Evolutionary conservation across 2,329 filamentous ascomycete genomes (phyloP).

Genomic region (Pyricularia grisea): DNA sequence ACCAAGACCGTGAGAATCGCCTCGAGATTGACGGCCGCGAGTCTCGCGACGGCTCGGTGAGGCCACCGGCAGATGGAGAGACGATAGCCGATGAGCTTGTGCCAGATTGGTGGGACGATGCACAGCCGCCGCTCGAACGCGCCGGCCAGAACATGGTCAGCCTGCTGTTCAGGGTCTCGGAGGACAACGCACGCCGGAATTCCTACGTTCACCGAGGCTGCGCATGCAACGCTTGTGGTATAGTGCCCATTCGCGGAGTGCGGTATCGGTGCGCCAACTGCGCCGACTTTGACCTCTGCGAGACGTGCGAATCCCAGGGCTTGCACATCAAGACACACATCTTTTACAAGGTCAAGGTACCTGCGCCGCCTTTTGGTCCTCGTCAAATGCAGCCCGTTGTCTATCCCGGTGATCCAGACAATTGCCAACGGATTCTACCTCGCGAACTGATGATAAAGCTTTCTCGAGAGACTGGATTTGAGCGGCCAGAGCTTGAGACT

Average conservation of each 20-base stretch:
- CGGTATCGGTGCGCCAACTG: constrained; percentile 95
- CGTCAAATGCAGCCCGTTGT: constrained; percentile 73
- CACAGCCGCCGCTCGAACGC: constrained; percentile 23
- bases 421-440: constrained; percentile 58
- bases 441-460: constrained; percentile 58
- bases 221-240: constrained; percentile 81
- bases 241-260: constrained; percentile 82
- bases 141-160: constrained; percentile 74
- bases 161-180: constrained; percentile 83
- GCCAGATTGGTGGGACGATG: constrained; percentile 43
- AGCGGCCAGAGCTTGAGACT: constrained; percentile 81
- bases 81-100: constrained; percentile 20
- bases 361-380: constrained; percentile 74
- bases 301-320: constrained; percentile 75
- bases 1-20: constrained; percentile 31
- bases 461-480: constrained; percentile 65
- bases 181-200: constrained; percentile 81
- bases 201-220: constrained; percentile 90
- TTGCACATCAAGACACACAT: constrained; percentile 83
- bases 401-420: constrained; percentile 80
- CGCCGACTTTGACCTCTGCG: constrained; percentile 90
- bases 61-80: constrained; percentile 21
- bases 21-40: constrained; percentile 6
- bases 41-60: constrained; percentile 3
- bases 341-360: constrained; percentile 92